Evolutionary conservation across 495 filamentous ascomycete species (phyloP).

Genomic region (Hypomontagnella monticulosa): DNA sequence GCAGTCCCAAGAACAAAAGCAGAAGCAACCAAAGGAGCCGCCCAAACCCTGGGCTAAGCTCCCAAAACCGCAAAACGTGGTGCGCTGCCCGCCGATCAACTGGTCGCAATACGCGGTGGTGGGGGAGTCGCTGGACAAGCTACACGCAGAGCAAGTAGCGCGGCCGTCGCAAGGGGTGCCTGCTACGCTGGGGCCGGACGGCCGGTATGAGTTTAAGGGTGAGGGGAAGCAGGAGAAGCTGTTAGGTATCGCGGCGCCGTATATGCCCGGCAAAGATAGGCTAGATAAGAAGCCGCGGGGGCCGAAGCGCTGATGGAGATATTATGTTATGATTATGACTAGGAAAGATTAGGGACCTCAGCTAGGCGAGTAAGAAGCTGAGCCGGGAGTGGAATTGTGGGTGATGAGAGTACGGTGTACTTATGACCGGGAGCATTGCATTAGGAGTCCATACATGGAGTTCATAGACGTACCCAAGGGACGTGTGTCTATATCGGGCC

Average conservation of each 20-base stretch:
- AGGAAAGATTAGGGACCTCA: too few species aligned
- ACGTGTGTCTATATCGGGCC: too few species aligned
- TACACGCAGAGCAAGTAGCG: conserved; percentile 79
- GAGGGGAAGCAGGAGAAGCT: conserved; percentile 45
- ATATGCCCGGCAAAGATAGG: conserved; percentile 73
- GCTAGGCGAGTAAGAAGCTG: too few species aligned
- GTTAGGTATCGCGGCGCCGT: conserved; percentile 75
- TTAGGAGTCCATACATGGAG: neutral
- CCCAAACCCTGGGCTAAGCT: conserved; percentile 57
- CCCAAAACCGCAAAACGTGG: conserved; percentile 81
- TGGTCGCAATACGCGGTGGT: conserved; percentile 90
- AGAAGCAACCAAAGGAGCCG: conserved; percentile 8
- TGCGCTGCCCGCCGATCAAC: conserved; percentile 86
- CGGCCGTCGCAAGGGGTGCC: conserved; percentile 70
- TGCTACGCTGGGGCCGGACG: conserved; percentile 47
- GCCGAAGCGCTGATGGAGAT: conserved; percentile 42
- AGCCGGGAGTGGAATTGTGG: conserved; percentile 14
- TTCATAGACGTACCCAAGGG: too few species aligned
- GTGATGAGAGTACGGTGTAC: conserved; percentile 1
- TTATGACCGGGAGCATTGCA: neutral
- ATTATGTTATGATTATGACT: too few species aligned
- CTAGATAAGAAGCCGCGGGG: conserved; percentile 62
- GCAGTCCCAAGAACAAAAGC: neutral
- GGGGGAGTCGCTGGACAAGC: conserved; percentile 79
- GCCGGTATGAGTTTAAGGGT: conserved; percentile 53